phyloP scores from a whole-genome alignment of 306 rosid genomes.

The Gillenia trifoliata region DNA sequence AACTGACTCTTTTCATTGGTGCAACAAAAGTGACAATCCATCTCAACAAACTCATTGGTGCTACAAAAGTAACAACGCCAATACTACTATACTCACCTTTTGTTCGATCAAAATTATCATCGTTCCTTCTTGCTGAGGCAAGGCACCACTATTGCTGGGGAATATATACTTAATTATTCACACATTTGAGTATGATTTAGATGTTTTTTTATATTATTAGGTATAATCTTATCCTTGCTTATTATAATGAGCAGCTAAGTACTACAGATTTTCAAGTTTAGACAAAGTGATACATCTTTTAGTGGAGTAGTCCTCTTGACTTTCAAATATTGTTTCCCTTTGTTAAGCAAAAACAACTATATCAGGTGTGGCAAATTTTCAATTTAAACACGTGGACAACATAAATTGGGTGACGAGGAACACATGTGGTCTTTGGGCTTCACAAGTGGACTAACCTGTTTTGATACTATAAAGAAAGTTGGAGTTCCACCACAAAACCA shows the following conservation, averaged over 20 bases:
- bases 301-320: neutral
- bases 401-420: too few relatives aligned
- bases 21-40: conserved; percentile 9
- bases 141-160: neutral
- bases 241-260: neutral
- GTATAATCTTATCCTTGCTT: neutral
- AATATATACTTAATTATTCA: neutral
- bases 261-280: neutral
- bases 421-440: too few relatives aligned
- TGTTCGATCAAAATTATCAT: neutral
- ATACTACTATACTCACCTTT: neutral
- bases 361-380: too few relatives aligned
- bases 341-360: neutral
- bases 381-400: too few relatives aligned
- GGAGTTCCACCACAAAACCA: too few relatives aligned
- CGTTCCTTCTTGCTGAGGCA: neutral
- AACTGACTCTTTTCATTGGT: conserved; percentile 10
- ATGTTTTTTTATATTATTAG: neutral
- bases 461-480: too few relatives aligned
- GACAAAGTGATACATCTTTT: neutral
- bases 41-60: neutral
- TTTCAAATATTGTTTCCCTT: neutral
- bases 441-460: too few relatives aligned
- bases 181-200: neutral
- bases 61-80: neutral